Conservation (phyloP, 495 filamentous ascomycete species). For the Aspergillus cavernicola region DNA sequence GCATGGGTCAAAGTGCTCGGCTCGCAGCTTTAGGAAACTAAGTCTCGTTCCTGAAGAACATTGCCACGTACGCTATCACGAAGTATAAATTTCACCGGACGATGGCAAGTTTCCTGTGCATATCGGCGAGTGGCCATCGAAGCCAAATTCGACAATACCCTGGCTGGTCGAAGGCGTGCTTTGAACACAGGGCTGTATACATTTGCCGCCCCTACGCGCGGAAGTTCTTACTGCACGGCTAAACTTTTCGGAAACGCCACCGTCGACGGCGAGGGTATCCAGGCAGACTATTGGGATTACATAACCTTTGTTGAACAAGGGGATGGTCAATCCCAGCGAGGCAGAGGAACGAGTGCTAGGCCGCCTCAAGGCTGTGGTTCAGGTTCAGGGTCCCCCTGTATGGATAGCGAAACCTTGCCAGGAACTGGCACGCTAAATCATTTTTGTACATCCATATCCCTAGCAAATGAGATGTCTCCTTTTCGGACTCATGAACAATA, state of each 20-base stretch:
- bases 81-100: conserved; percentile 18
- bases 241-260: conserved; percentile 24
- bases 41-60: conserved; percentile 21
- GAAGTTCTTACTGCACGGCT: conserved; percentile 28
- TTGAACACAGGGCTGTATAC: conserved; percentile 24
- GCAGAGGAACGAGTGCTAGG: not conserved
- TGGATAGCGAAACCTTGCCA: not conserved
- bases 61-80: conserved; percentile 27
- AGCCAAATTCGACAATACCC: conserved; percentile 17
- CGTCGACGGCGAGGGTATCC: conserved; percentile 20
- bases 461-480: no score
- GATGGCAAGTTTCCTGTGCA: conserved; percentile 33
- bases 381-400: not conserved
- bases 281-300: conserved; percentile 28
- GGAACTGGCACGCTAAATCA: not conserved
- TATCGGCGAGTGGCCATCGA: conserved; percentile 30
- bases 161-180: conserved; percentile 21
- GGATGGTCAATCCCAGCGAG: conserved; percentile 4
- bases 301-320: conserved; percentile 17
- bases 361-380: not conserved
- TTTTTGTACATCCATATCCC: not conserved
- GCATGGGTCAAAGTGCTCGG: conserved; percentile 29
- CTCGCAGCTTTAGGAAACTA: conserved; percentile 28
- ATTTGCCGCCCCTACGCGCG: conserved; percentile 19
- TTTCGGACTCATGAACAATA: no score